A percentile compares a stretch with the other conserved stretches of the same genome.
These are phyloP conservation scores for Nicotiana tabacum DNA, from an alignment of 257 asterid species.

Conservation along the genomic window DNA sequence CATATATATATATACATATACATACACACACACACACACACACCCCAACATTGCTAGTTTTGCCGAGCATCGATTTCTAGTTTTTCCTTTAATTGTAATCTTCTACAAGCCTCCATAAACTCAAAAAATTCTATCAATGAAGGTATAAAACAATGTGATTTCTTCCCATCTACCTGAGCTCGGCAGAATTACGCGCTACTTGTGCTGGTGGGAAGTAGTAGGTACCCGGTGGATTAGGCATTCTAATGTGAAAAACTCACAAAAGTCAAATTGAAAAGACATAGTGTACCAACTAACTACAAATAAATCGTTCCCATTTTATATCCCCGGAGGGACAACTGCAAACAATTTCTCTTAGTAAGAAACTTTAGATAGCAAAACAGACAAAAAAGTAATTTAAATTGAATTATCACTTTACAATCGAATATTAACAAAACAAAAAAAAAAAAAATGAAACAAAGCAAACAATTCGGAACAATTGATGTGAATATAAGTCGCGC, in stretches of 20 bases:
- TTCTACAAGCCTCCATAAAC: background rate
- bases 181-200: too few species aligned
- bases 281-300: background rate
- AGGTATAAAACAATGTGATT: too few species aligned
- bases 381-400: background rate
- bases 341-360: background rate
- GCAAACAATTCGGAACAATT: background rate
- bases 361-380: background rate
- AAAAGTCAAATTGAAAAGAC: background rate
- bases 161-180: too few species aligned
- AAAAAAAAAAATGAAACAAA: background rate
- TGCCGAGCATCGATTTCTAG: background rate
- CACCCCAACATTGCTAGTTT: background rate
- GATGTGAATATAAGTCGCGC: background rate
- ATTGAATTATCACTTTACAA: background rate
- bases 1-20: background rate
- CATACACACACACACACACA: background rate
- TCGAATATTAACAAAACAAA: background rate
- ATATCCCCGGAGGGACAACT: too few species aligned
- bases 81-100: background rate
- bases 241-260: background rate
- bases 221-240: too few species aligned
- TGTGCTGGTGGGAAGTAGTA: too few species aligned
- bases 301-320: background rate
- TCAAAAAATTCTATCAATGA: background rate